Evolutionary conservation across 1,139 yeast species (phyloP).

Genomic region (Lodderomyces margitis): DNA sequence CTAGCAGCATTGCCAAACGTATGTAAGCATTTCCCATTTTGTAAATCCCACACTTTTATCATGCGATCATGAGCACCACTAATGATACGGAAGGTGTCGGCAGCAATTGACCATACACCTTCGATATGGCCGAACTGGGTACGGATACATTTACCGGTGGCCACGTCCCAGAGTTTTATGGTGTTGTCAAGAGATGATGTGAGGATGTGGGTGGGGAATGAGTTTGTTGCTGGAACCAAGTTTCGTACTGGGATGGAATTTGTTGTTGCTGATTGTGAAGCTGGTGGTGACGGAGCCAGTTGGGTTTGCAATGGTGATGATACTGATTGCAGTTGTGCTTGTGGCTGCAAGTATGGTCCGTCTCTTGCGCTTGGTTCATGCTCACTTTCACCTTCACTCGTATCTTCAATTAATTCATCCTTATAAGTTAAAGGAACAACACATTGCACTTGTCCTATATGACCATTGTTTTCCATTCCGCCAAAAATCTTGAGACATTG

Average conservation of each 20-base stretch:
- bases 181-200: conserved; percentile 93
- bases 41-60: conserved; percentile 94
- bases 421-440: conserved; percentile 78
- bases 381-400: conserved; percentile 17
- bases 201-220: conserved; percentile 71
- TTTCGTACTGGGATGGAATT: conserved; percentile 1
- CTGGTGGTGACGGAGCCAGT: neutral
- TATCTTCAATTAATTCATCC: conserved; percentile 48
- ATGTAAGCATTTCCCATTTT: conserved; percentile 89
- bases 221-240: conserved; percentile 1
- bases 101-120: conserved; percentile 95
- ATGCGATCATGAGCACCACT: conserved; percentile 92
- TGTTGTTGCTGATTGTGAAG: conserved; percentile 4
- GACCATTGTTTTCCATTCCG: conserved; percentile 66
- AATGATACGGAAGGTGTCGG: conserved; percentile 90
- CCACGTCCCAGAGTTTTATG: conserved; percentile 88
- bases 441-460: conserved; percentile 86
- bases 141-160: conserved; percentile 81
- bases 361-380: neutral
- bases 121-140: conserved; percentile 97
- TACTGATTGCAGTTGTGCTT: neutral
- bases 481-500: conserved; percentile 78
- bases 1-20: conserved; percentile 78
- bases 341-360: neutral
- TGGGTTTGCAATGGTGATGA: conserved; percentile 5